Evolutionary conservation across 768 basidiomycete genomes (phyloP).

Genomic region (Candolleomyces aberdarensis): DNA sequence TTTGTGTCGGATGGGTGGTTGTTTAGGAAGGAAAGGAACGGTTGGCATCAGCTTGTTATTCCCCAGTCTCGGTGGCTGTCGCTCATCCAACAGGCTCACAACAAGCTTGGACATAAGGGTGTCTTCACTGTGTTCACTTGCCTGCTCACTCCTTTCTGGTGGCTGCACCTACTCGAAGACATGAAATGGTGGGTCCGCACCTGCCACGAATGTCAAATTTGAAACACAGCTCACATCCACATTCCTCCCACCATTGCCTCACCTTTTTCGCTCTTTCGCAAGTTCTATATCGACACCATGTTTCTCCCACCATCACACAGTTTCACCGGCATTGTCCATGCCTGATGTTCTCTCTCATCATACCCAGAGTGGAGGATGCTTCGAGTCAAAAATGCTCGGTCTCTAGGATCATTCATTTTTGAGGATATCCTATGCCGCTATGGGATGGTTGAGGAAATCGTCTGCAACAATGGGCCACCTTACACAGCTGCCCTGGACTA

Average conservation of each 20-base stretch:
- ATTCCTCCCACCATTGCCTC: constrained; percentile 24
- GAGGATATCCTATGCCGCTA: constrained; percentile 32
- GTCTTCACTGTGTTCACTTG: constrained; percentile 16
- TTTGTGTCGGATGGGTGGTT: constrained; percentile 13
- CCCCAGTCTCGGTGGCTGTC: constrained; percentile 5
- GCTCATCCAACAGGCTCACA: constrained; percentile 18
- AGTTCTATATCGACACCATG: constrained; percentile 27
- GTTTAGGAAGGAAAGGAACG: constrained; percentile 15
- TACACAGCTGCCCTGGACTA: constrained; percentile 20
- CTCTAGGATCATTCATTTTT: constrained; percentile 22
- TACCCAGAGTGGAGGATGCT: constrained; percentile 21
- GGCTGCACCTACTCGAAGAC: constrained; percentile 26
- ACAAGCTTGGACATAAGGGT: constrained; percentile 26
- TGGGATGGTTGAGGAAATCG: constrained; percentile 30
- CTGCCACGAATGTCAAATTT: constrained; percentile 29
- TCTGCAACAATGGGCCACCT: constrained; percentile 29
- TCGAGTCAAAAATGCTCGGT: constrained; percentile 17
- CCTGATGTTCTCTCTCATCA: constrained; percentile 16
- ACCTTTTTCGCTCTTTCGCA: constrained; percentile 24
- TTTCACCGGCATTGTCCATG: constrained; percentile 22
- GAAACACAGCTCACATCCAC: constrained; percentile 16
- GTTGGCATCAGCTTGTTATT: constrained; percentile 15
- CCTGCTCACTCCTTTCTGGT: constrained; percentile 20
- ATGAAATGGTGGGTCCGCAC: constrained; percentile 27
- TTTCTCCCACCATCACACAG: constrained; percentile 16